Base-by-base conservation (phyloP, 345 rosid genomes). In the Anastatica hierochuntica region DNA sequence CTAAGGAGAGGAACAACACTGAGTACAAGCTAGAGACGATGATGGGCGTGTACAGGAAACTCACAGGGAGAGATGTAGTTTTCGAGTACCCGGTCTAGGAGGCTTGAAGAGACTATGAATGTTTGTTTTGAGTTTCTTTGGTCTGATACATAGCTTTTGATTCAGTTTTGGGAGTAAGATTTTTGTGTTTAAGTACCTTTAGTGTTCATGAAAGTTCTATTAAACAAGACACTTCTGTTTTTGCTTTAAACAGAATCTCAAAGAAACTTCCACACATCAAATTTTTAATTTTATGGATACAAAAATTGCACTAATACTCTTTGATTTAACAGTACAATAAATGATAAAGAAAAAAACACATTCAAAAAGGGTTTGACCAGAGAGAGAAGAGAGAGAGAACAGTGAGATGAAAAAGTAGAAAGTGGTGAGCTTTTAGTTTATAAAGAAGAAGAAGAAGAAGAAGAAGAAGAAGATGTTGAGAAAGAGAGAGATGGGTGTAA, bases 21-120 rank as follows among this genome's bases (percentile, higher is more conserved):
- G 95, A 88, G 58, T 80, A 80, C 79, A 85, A 88, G 69, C 73
- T 85, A 29, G 92, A 85, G 53, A 66, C 92, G 0, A 74, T 80
- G 71, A 47, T 82, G 1, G 90, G 83, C 38, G 95, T 85, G 24
- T 88, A 85, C 89, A 66, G 95, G 41, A 85, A 88, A 78, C 95
- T 88, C 53, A 79, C 89, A 0, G 95, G 92, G 27, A 88, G 72
- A 29, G 97, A 88, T 49, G 97, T 88, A 2, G 90, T 79, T 34
- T 88, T 88, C 33, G 97, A 88, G 24, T 88, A 72, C 60, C 95
- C 97, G 0, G 36, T 72, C 4, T n/a, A n/a, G n/a, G 92, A 82
- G 55, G 84, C 86, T 18, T 88, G n/a, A 73, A 78, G 53, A 11
- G 23, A 14, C 23, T 31, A 64, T 48, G 39, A 64, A 56, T 49